Base-by-base conservation (phyloP, 1,284 basidiomycete species). In the Neonothopanus nambi region DNA sequence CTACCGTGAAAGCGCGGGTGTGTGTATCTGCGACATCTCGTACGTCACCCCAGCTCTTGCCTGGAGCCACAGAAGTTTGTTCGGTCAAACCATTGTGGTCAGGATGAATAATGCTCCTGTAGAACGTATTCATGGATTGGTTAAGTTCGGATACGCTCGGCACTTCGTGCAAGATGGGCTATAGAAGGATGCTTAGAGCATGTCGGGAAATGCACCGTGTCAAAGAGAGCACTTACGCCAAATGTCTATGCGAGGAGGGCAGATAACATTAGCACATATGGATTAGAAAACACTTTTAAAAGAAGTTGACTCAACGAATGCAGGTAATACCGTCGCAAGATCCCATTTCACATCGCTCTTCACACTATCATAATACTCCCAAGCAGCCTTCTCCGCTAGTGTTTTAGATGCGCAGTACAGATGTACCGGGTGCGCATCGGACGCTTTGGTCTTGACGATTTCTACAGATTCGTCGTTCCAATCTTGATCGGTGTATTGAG, bases 361-460 rank as follows among this genome's bases (percentile, higher is more conserved):
- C 3, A 46, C 26, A 17, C 44, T 46, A 18, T 46, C 35, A 28
- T 46, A 46, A 9, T 46, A 46, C 11, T 46, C 44, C 24, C 24
- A 46, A 20, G 44, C 60, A 78, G 78, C 79, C 58, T 67, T 71
- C 66, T 93, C 90, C 1, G 89, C 87, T 1, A 91, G 70, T 5
- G 79, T 81, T 73, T 93, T 92, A 20, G 78, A 80, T 13, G 78
- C 80, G 42, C 73, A 67, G 63, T 87, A 89, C 63, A 80, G 82
- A 39, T 69, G 65, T 6, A 65, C 52, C 1, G 60, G 59, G 3
- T 68, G 44, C 1, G 84, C 79, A 12, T 76, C 74, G 17, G 65
- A 65, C 12, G 85, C 84, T 48, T 80, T 75, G 57, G 78, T 68
- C 61, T 80, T 74, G 20, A 86, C 73, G 43, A 78, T 70, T 18